Base-by-base conservation (phyloP, 805 yeast genomes). In the Clavispora vitiphila region DNA sequence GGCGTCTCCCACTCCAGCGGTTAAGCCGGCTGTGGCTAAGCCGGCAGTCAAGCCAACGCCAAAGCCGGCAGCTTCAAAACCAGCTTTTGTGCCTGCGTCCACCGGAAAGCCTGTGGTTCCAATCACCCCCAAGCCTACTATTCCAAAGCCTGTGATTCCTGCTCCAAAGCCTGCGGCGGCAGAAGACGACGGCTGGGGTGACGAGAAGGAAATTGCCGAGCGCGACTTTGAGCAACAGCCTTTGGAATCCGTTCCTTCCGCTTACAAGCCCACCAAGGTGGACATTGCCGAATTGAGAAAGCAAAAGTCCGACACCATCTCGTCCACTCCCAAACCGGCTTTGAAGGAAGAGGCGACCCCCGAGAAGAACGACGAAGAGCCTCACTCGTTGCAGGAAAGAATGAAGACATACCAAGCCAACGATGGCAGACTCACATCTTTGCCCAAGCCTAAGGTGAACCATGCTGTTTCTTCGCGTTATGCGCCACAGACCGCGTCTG, bases 161-260 rank as follows among this genome's bases (percentile, higher is more conserved):
- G 38, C 38, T 20, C 34, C 38, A n/a, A 32, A 40, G 15, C 20
- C 32, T 10, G 8, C 35, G 34, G 41, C 51, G 14, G 65, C 56
- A 29, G 51, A 37, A 10, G 81, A 76, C 40, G 86, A 81, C 42
- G 90, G 77, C 44, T 85, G 91, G 89, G 86, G 78, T 44, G 86
- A 78, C 40, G 85, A 79, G 52, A 75, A 72, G 42, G 81, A 75
- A 55, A 62, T 75, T 35, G 70, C 74, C 55, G 80, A 70, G 43
- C 66, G 82, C 54, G 82, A 78, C 50, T 75, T 77, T 49, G 48
- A 60, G 8, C 54, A 71, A 44, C 65, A 69, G 39, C 82, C 82
- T 14, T 65, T 78, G 48, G 70, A 73, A 46, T 68, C 68, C 42
- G 72, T 74, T 14, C 78, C 83, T 19, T 71, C 83, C 15, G 77